phyloP scores from a whole-genome alignment of 2,329 filamentous ascomycete species.

The Paraphaeosphaeria minitans region DNA sequence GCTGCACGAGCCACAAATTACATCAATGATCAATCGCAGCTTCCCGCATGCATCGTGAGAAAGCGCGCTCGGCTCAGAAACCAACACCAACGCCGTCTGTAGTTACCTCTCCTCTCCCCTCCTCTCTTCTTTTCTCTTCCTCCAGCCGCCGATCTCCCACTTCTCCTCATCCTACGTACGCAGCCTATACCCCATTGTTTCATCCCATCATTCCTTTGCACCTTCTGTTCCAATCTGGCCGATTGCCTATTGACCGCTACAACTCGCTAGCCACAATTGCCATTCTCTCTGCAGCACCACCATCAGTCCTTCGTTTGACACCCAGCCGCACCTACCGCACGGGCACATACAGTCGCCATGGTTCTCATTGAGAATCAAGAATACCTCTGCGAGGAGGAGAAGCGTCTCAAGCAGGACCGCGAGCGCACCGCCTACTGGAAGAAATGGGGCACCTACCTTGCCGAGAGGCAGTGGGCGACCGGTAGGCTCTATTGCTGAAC shows the following conservation, averaged over 20 bases:
- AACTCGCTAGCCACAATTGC: conserved; percentile 24
- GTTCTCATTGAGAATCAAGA: conserved; percentile 88
- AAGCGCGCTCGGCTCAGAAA: conserved; percentile 27
- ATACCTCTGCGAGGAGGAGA: conserved; percentile 88
- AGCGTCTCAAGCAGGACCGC: conserved; percentile 83
- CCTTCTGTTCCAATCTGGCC: conserved; percentile 18
- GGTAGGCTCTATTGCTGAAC: conserved; percentile 57
- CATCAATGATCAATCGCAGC: conserved; percentile 39
- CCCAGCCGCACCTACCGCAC: conserved; percentile 11
- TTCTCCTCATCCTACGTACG: conserved; percentile 10
- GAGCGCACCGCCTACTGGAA: conserved; percentile 93
- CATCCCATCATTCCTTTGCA: conserved; percentile 10
- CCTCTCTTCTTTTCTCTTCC: conserved; percentile 18
- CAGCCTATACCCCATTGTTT: conserved; percentile 15
- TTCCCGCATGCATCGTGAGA: conserved; percentile 39
- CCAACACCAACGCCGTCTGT: conserved; percentile 13
- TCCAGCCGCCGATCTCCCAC: conserved; percentile 13
- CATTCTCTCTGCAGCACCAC: conserved; percentile 24
- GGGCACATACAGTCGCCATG: conserved; percentile 59
- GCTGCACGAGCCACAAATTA: conserved; percentile 33
- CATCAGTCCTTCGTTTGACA: conserved; percentile 17
- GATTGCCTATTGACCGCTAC: conserved; percentile 19
- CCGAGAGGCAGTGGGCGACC: conserved; percentile 94
- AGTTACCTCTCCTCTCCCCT: conserved; percentile 12
- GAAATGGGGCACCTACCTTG: conserved; percentile 93